Percentiles rank a stretch among this genome's conserved stretches.
Evolutionary conservation across 225 moss, liverwort and hornwort species (phyloP).

Genomic region (Polytrichum formosum): DNA sequence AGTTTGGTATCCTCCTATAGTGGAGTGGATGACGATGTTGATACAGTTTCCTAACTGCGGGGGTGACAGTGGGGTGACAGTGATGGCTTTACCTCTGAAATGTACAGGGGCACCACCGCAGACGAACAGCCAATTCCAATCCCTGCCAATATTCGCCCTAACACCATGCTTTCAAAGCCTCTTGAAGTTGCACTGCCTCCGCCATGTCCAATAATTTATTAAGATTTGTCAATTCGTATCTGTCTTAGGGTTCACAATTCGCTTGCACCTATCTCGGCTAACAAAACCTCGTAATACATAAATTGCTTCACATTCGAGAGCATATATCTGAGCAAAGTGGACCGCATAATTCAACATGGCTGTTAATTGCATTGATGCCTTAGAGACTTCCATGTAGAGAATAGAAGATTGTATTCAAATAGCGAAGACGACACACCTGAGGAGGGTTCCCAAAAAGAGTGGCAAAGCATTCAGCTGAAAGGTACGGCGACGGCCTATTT

Average conservation of each 20-base stretch:
- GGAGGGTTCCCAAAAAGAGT: constrained; percentile 38
- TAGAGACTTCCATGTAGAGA: background rate
- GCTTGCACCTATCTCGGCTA: constrained; percentile 1
- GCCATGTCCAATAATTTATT: constrained; percentile 8
- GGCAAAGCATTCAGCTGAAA: constrained; percentile 53
- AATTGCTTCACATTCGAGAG: no score
- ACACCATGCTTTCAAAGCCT: constrained; percentile 47
- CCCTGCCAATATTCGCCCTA: constrained; percentile 50
- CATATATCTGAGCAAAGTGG: no score
- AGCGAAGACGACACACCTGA: constrained; percentile 22
- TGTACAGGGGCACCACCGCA: constrained; percentile 49
- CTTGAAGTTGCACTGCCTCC: constrained; percentile 37
- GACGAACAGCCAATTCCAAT: constrained; percentile 57
- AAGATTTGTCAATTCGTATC: background rate
- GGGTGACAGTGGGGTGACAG: no score
- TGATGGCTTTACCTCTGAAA: constrained; percentile 40
- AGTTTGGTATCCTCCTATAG: no score
- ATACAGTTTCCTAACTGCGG: background rate
- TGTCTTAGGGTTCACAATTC: background rate
- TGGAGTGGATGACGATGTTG: background rate
- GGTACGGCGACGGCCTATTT: constrained; percentile 44
- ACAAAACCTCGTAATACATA: background rate
- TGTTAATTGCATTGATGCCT: background rate
- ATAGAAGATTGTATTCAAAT: background rate
- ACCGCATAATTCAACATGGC: background rate